Evolutionary conservation across 192 early-diverging fungal species (phyloP), one percentile per base, ranked within the genome.

Genomic region (Cetraspora pellucida): DNA sequence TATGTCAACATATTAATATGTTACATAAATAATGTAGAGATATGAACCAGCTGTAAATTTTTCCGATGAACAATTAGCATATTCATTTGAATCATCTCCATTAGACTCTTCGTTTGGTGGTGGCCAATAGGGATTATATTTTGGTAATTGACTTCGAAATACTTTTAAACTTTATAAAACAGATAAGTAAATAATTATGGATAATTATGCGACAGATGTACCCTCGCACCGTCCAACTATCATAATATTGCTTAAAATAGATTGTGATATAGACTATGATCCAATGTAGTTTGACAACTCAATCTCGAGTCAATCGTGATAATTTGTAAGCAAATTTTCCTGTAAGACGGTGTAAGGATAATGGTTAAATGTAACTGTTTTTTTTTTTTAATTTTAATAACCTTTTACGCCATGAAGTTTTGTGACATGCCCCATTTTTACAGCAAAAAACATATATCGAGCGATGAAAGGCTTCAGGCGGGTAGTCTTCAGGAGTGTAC

Each of bases 361-460:
- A 37, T n/a, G n/a, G n/a, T n/a, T n/a, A 37, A 37, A 37, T 6
- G 37, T 37, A 37, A 7, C n/a, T n/a, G n/a, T n/a, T n/a, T 0
- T 6, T 37, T 37, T 2, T 37, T 37, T 6, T 37, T 1, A 37
- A 37, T 37, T 37, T 37, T 37, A 37, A 37, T 6, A 37, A 89
- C 84, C 91, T 85, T 75, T 87, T 83, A 31, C 66, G 77, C 82
- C 87, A 86, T 2, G 82, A 70, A 28, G 82, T 81, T 50, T 82
- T 85, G 72, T 96, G 92, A 82, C 97, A 99, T 1, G 80, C 68
- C 27, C 96, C 95, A 44, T 91, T 91, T 74, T 92, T 93, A 84
- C 97, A 99, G 79, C 91, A 90, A 79, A 97, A 99, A 5, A 99
- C 87, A 77, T 97, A 97, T 10, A 98, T 80, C 69, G 90, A 90